Evolutionary conservation across 805 yeast genomes (phyloP).

Genomic region (Candida arabinofermentans): DNA sequence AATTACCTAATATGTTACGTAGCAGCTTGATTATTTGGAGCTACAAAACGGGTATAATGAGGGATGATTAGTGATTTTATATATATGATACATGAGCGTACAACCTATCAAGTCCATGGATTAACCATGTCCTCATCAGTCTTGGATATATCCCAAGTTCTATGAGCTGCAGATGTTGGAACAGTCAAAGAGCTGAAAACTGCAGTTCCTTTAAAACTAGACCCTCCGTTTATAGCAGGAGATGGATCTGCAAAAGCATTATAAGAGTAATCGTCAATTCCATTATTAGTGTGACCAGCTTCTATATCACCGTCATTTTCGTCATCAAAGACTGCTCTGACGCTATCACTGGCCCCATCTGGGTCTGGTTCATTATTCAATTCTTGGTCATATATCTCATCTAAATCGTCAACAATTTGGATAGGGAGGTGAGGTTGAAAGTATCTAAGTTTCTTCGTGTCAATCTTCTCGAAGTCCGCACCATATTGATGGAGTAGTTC

Average conservation of each 20-base stretch:
- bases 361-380: slow-evolving; percentile 11
- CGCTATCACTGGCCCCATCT: slow-evolving; percentile 2
- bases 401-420: slow-evolving; percentile 66
- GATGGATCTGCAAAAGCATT: slow-evolving; percentile 9
- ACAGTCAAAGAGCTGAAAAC: slow-evolving; percentile 43
- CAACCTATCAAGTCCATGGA: slow-evolving; percentile 49
- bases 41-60: neutral
- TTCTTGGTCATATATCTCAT: slow-evolving; percentile 52
- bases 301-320: slow-evolving; percentile 12
- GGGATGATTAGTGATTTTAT: neutral
- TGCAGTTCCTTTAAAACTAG: slow-evolving; percentile 37
- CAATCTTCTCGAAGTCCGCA: slow-evolving; percentile 63
- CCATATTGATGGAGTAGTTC: slow-evolving; percentile 79
- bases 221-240: slow-evolving; percentile 8
- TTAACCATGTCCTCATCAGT: slow-evolving; percentile 52
- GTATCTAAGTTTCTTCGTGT: slow-evolving; percentile 46
- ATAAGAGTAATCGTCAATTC: slow-evolving; percentile 10
- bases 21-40: neutral
- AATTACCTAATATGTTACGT: too few relatives aligned
- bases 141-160: slow-evolving; percentile 44
- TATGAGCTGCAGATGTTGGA: slow-evolving; percentile 49
- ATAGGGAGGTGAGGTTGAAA: slow-evolving; percentile 73
- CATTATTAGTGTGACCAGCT: neutral
- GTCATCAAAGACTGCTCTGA: slow-evolving; percentile 6
- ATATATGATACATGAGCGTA: neutral